These are phyloP conservation scores for Meyerozyma athensensis DNA, from an alignment of 1,139 yeast genomes.

Conservation along the genomic window DNA sequence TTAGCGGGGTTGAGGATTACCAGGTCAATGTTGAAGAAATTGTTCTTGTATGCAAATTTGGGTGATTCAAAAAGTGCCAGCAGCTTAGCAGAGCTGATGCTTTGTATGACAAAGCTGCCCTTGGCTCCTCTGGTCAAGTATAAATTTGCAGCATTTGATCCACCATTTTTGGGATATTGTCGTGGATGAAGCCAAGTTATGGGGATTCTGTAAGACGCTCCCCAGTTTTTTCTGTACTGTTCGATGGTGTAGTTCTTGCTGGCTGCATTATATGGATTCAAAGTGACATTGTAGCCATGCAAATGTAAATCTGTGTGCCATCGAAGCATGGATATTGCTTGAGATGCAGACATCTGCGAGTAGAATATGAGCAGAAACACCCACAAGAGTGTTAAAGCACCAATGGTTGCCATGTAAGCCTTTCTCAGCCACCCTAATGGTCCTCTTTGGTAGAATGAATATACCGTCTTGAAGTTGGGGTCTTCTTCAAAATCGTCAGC, in stretches of 20 bases:
- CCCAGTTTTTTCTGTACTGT: slow-evolving; percentile 21
- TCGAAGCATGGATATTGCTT: slow-evolving; percentile 17
- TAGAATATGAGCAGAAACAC: slow-evolving; percentile 25
- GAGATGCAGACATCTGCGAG: slow-evolving; percentile 22
- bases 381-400: slow-evolving; percentile 20
- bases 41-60: slow-evolving; percentile 31
- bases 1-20: slow-evolving; percentile 30
- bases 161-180: slow-evolving; percentile 26
- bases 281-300: slow-evolving; percentile 28
- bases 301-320: slow-evolving; percentile 27
- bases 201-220: slow-evolving; percentile 15
- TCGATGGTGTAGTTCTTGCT: slow-evolving; percentile 29
- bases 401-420: slow-evolving; percentile 7
- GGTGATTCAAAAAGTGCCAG: slow-evolving; percentile 17
- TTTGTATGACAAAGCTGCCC: slow-evolving; percentile 18
- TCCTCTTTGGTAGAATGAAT: slow-evolving; percentile 16
- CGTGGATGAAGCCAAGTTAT: slow-evolving; percentile 26
- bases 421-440: slow-evolving; percentile 9
- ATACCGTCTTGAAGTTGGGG: slow-evolving; percentile 22
- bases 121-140: slow-evolving; percentile 21
- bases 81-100: slow-evolving; percentile 17
- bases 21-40: slow-evolving; percentile 27
- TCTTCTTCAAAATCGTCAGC: slow-evolving; percentile 21
- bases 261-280: slow-evolving; percentile 26
- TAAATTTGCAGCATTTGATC: slow-evolving; percentile 2